These are phyloP conservation scores for Juncus effusus DNA, from an alignment of 176 grass and related monocot genomes.

Conservation along the genomic window DNA sequence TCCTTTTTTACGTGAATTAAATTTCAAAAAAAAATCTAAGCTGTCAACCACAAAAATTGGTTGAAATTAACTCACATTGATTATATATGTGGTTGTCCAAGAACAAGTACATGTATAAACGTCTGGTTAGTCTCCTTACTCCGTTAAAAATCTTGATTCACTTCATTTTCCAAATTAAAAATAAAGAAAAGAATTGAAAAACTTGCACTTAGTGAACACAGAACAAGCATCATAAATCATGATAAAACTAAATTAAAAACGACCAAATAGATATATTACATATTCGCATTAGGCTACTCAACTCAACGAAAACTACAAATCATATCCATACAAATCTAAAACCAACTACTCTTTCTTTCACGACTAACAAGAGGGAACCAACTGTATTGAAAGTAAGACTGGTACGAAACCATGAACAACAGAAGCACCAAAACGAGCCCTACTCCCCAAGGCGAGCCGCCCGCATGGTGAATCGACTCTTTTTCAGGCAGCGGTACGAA, in stretches of 20 bases:
- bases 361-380: slow-evolving; percentile 66
- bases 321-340: too few species aligned
- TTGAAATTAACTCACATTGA: too few species aligned
- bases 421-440: slow-evolving; percentile 60
- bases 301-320: neutral
- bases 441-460: slow-evolving; percentile 72
- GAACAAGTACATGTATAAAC: neutral
- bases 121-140: neutral
- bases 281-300: too few species aligned
- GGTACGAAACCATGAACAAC: slow-evolving; percentile 89
- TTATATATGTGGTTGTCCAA: neutral
- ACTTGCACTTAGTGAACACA: too few species aligned
- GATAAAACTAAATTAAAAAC: too few species aligned
- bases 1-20: too few species aligned
- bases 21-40: too few species aligned
- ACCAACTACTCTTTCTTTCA: neutral
- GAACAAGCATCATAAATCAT: too few species aligned
- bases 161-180: too few species aligned
- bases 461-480: slow-evolving; percentile 31
- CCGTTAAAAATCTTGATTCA: too few species aligned
- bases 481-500: slow-evolving; percentile 38
- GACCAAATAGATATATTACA: too few species aligned
- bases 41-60: too few species aligned
- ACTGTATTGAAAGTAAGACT: slow-evolving; percentile 67
- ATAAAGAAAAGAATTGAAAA: neutral